Base-by-base conservation (phyloP, 805 yeast genomes). In the Starmerella sirachaensis region DNA sequence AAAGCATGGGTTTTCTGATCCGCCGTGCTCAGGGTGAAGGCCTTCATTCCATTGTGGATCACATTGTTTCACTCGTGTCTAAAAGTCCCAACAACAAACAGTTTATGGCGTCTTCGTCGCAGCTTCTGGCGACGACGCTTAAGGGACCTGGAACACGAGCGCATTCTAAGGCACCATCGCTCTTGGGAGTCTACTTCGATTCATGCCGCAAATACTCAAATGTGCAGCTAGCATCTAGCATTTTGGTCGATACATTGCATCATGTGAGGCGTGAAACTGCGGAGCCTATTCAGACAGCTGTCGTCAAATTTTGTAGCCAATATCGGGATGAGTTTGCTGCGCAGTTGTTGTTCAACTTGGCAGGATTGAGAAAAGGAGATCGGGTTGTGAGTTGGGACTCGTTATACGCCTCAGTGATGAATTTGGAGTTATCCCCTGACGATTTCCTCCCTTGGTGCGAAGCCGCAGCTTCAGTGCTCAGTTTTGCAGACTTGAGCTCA, bases 1-100 rank as follows among this genome's bases (percentile, higher is more conserved):
- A 88, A 57, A 91, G 95, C 0, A 57, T 88, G 31, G 81, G 96
- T 0, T 91, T 80, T 50, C 62, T 88, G 40, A 63, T 88, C 8
- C 72, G 91, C 53, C 82, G 82, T 56, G 66, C 81, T 44, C 64
- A 66, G 18, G 55, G 64, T 0, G 65, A 65, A 1, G 60, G 69
- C 6, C 59, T 85, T 33, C 50, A 54, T 1, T 40, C 47, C 0
- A 69, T 81, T 31, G 61, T 80, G 7, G 51, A 60, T 2, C 59
- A 54, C 37, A 61, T 62, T 3, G 46, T 70, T 18, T 53, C 52
- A 2, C 52, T 49, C 18, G 29, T 35, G 2, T 39, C 53, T 2
- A 47, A 56, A 12, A 55, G 56, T 3, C 58, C 62, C 2, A 61
- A 62, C 1, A 63, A 65, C 31, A 58, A 57, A 8, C 64, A 70